Percentiles rank a stretch among this genome's conserved stretches.
These are phyloP conservation scores for Obelidium mucronatum DNA, from an alignment of 192 early-diverging fungal species.

Conservation along the genomic window DNA sequence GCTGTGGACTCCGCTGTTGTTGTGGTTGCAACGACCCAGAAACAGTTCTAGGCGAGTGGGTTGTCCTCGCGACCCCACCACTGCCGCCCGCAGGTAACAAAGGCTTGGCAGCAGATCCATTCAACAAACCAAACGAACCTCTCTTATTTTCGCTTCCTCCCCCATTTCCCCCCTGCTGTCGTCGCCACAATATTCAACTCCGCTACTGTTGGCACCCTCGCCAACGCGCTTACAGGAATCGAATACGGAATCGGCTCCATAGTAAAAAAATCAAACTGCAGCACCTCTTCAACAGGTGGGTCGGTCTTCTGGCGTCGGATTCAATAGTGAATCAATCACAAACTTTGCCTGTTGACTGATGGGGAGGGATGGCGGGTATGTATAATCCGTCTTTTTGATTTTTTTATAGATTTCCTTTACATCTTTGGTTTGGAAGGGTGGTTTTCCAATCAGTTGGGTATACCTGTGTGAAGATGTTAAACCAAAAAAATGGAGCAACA, in stretches of 20 bases:
- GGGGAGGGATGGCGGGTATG: conserved; percentile 71
- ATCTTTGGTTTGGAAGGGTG: conserved; percentile 88
- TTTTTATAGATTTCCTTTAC: conserved; percentile 79
- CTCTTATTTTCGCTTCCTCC: too few relatives aligned
- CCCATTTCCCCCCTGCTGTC: too few relatives aligned
- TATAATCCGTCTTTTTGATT: conserved; percentile 72
- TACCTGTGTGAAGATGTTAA: conserved; percentile 58
- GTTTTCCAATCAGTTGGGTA: conserved; percentile 85
- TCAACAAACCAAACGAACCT: too few relatives aligned
- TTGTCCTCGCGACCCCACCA: too few relatives aligned
- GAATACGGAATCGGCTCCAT: conserved; percentile 29
- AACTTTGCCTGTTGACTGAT: conserved; percentile 69
- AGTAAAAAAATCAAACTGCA: conserved; percentile 57
- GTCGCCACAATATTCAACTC: conserved; percentile 23
- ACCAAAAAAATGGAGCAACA: conserved; percentile 21
- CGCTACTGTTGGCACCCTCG: conserved; percentile 26
- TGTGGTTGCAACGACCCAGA: too few relatives aligned
- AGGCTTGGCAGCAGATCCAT: too few relatives aligned
- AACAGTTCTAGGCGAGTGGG: too few relatives aligned
- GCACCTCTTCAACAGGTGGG: conserved; percentile 55
- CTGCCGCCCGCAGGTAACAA: too few relatives aligned
- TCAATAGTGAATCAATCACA: conserved; percentile 75
- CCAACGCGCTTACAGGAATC: conserved; percentile 53
- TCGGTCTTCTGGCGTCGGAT: conserved; percentile 18
- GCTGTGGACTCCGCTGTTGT: too few relatives aligned